Conservation (phyloP, 352 stramenopile genomes). For the Globisporangium megalacanthum region DNA sequence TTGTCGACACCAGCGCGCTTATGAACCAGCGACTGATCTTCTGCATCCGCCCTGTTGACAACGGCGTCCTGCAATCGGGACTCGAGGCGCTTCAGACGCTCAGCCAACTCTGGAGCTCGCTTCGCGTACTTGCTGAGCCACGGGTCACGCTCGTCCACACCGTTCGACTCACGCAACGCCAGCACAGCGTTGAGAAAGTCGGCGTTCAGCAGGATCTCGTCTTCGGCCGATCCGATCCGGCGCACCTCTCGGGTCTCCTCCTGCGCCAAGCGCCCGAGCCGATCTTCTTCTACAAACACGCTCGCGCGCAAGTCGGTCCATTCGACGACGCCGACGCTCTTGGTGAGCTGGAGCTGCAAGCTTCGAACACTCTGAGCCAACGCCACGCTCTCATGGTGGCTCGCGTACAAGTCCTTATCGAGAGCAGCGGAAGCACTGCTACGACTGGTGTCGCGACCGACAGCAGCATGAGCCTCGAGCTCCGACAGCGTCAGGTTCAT, state of each 20-base stretch:
- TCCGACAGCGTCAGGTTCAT: conserved; percentile 28
- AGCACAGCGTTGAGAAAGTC: conserved; percentile 56
- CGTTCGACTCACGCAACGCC: conserved; percentile 15
- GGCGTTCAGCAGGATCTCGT: conserved; percentile 52
- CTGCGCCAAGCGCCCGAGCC: conserved; percentile 24
- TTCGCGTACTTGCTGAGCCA: conserved; percentile 49
- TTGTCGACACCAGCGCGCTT: not conserved
- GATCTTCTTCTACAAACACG: conserved; percentile 40
- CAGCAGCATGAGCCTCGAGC: conserved; percentile 21
- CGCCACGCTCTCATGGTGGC: conserved; percentile 38
- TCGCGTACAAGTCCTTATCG: conserved; percentile 38
- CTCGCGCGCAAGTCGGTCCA: conserved; percentile 46
- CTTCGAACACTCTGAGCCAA: conserved; percentile 40
- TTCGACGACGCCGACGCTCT: conserved; percentile 52
- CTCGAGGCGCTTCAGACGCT: conserved; percentile 41
- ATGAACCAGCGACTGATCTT: not conserved
- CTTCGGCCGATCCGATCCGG: conserved; percentile 38
- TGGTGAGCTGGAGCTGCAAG: conserved; percentile 46
- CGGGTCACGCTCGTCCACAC: not conserved
- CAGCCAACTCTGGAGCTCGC: conserved; percentile 39
- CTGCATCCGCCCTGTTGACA: not conserved
- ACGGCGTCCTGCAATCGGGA: conserved; percentile 30
- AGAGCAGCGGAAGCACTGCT: conserved; percentile 1
- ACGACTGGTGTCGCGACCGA: not conserved
- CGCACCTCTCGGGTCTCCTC: conserved; percentile 29